phyloP scores from a whole-genome alignment of 495 filamentous ascomycete genomes.

The Penicillium canariense region DNA sequence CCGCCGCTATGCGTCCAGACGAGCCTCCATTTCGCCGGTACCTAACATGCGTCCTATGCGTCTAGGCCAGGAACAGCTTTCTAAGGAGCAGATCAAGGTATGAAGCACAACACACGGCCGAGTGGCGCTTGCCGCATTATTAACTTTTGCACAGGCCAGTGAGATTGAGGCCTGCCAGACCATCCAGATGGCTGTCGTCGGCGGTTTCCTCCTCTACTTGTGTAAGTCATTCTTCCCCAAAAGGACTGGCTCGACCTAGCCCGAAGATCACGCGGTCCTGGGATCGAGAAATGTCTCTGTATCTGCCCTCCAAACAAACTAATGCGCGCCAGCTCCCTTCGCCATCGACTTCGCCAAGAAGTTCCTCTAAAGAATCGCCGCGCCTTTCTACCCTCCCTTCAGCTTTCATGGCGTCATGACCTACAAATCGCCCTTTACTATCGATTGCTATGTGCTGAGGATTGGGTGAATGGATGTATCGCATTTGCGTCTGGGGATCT shows the following conservation, averaged over 20 bases:
- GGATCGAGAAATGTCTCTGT: slow-evolving; percentile 9
- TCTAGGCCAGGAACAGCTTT: slow-evolving; percentile 45
- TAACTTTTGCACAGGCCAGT: slow-evolving; percentile 43
- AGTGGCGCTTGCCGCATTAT: neutral
- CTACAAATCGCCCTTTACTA: slow-evolving; percentile 10
- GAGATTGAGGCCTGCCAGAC: slow-evolving; percentile 70
- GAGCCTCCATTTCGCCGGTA: neutral
- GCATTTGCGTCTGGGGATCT: slow-evolving; percentile 1
- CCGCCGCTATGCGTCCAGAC: neutral
- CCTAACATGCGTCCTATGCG: neutral
- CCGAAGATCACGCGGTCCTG: neutral
- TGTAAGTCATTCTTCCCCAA: slow-evolving; percentile 57
- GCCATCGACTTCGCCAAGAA: slow-evolving; percentile 73
- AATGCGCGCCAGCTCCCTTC: slow-evolving; percentile 65
- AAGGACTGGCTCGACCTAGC: neutral
- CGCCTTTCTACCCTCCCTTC: neutral
- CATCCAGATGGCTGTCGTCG: slow-evolving; percentile 59
- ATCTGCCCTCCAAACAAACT: neutral
- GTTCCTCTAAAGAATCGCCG: slow-evolving; percentile 57
- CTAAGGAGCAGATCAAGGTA: slow-evolving; percentile 49
- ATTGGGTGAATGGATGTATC: slow-evolving; percentile 5
- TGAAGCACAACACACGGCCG: neutral
- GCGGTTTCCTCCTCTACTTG: slow-evolving; percentile 72
- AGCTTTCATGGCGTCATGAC: neutral
- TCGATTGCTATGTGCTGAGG: slow-evolving; percentile 2